A percentile compares a stretch with the other conserved stretches of the same genome.
Conservation (phyloP, 768 basidiomycete genomes). For the Agaricus blazei region DNA sequence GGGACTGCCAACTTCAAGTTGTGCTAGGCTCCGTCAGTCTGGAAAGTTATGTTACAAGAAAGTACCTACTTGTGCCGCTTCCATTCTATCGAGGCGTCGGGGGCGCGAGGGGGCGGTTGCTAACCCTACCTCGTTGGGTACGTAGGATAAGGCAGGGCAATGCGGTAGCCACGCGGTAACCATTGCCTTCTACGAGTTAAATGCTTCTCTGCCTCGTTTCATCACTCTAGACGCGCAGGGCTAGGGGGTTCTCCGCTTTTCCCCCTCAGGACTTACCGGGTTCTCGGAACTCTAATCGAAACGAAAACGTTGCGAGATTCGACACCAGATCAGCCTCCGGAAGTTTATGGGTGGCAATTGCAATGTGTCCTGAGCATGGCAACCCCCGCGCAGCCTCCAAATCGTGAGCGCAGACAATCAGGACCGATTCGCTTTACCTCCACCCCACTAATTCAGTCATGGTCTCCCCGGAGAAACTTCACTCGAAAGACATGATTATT, state of each 20-base stretch:
- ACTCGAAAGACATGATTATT: conserved; percentile 5
- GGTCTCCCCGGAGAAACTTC: background rate
- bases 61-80: background rate
- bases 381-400: background rate
- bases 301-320: too few species aligned
- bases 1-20: background rate
- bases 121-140: too few species aligned
- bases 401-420: background rate
- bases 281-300: too few species aligned
- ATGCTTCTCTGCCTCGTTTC: background rate
- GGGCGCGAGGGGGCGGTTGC: background rate
- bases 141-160: background rate
- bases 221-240: background rate
- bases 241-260: background rate
- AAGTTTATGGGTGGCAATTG: too few species aligned
- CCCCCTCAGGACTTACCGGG: too few species aligned
- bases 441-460: background rate
- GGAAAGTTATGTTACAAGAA: background rate
- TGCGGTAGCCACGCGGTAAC: background rate
- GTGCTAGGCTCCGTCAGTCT: background rate
- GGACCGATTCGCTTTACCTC: background rate
- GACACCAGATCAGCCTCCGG: too few species aligned
- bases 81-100: background rate
- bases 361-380: too few species aligned
- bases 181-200: background rate